Base-by-base conservation (phyloP, 1,284 basidiomycete species). In the Ganoderma leucocontextum region DNA sequence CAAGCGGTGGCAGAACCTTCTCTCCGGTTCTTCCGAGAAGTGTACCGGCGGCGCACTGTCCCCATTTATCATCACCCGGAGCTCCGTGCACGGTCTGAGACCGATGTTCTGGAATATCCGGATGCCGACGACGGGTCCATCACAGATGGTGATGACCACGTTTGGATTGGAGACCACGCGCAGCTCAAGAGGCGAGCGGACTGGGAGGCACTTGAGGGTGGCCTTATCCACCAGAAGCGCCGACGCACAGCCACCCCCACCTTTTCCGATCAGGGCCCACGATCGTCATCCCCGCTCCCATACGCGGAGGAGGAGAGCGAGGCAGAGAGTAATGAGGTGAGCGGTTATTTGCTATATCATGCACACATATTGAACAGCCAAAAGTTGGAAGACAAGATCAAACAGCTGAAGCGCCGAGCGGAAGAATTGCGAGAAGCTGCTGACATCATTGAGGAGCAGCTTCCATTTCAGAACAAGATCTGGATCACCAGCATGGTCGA, bases 1-100 rank as follows among this genome's bases (percentile, higher is more conserved):
- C 69, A 71, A n/a, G 67, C 65, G 0, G 71, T 58, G 1, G 67
- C 65, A 0, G 22, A 12, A 17, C 44, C 64, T 0, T 63, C 65
- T 6, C 41, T 49, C 10, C 47, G 22, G 1, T 49, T 49, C 19
- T 49, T 49, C 10, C 47, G n/a, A n/a, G 47, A 49, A 22, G 47
- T 49, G 6, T 49, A 49, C 4, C 22, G 47, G n/a, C 47, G 47
- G 9, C 47, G 22, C 6, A 22, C 47, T 1, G 6, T 8, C 4
- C 47, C 47, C 4, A 49, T 49, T 22, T 49, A 49, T 10, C 47
- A 8, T 9, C 47, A 49, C 19, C 47, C 9, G 2, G 47, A 49
- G n/a, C 47, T 49, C 8, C 19, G 47, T 10, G 4, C 47, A 12
- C n/a, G 19, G 12, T 49, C 22, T 4, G 22, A 49, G 19, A 25